Evolutionary conservation across 768 basidiomycete species (phyloP), one percentile per base, ranked within the genome.

Genomic region (Leccinum subtestaceum): DNA sequence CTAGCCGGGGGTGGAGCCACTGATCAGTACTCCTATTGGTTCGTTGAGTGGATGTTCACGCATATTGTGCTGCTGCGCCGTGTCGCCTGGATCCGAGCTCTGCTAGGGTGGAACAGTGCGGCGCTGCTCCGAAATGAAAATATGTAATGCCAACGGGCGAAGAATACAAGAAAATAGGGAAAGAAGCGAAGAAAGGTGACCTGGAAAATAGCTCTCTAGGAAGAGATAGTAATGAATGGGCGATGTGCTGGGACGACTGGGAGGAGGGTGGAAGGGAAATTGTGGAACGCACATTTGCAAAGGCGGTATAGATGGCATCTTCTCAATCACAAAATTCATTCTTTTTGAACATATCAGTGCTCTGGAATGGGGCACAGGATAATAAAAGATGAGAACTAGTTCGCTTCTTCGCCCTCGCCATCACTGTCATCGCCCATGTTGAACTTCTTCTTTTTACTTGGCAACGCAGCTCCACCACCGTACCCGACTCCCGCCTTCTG

Each of bases 401-500:
- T 60, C 13, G 4, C 75, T 15, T 75, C 76, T 2, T 68, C 75
- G 0, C 59, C 74, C 17, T 61, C 76, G 19, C 56, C 72, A 19
- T 70, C 74, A 1, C 8, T n/a, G 9, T 69, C 78, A 38, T 74
- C 73, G 17, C 78, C 84, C 62, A 92, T 65, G 47, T 83, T 76
- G 57, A 91, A 68, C 71, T 92, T 94, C 65, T 85, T 71, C 73
- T 91, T 92, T 72, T 76, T 77, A 7, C 90, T 89, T n/a, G 89
- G 90, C 73, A 91, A 72, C 49, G 81, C 80, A 62, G 77, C 82
- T 9, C 88, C 86, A 17, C 77, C 86, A 2, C 89, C 89, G 65
- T 80, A 89, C 12, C 89, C 89, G 59, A 90, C 85, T 1, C 88
- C 89, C 1, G 86, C 88, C 76, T 93, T 95, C 75, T 83, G 83